Evolutionary conservation across 78 protist genomes (phyloP).

Genomic region (Mastigamoeba balamuthi): DNA sequence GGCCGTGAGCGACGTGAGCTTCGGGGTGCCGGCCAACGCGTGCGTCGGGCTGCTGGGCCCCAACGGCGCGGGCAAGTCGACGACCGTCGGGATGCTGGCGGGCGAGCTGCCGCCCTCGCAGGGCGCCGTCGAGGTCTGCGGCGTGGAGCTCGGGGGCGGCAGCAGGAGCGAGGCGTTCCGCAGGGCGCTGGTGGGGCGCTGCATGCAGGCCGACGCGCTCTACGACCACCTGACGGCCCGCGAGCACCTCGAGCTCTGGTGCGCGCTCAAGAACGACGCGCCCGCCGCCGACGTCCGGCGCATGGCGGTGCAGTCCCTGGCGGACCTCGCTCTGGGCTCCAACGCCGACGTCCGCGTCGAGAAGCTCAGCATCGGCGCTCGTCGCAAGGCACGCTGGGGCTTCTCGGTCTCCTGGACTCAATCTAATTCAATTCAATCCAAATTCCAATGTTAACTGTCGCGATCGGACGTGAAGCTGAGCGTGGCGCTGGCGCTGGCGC

Average conservation of each 20-base stretch:
- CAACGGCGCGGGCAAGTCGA: conserved; percentile 83
- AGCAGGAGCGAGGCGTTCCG: background rate
- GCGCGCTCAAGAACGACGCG: conserved; percentile 24
- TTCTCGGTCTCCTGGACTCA: too few relatives aligned
- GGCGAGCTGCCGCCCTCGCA: conserved; percentile 43
- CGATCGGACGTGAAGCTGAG: too few relatives aligned
- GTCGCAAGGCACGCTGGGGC: too few relatives aligned
- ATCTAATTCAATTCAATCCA: too few relatives aligned
- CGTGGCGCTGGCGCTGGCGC: too few relatives aligned
- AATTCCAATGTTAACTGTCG: too few relatives aligned
- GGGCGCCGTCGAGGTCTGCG: conserved; percentile 42
- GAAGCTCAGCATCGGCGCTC: too few relatives aligned
- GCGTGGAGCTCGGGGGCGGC: background rate
- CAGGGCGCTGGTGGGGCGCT: conserved; percentile 44
- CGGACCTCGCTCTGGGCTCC: too few relatives aligned
- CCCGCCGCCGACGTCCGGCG: too few relatives aligned
- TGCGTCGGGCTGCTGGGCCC: conserved; percentile 46
- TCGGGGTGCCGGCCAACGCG: background rate
- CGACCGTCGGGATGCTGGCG: conserved; percentile 54
- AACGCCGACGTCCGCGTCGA: too few relatives aligned
- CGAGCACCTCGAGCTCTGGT: conserved; percentile 53
- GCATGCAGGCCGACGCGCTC: conserved; percentile 70
- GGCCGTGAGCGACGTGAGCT: background rate
- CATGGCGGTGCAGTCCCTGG: too few relatives aligned
- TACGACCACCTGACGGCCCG: conserved; percentile 42